Evolutionary conservation across 2,329 filamentous ascomycete species (phyloP).

Genomic region (Thielaviopsis populi): DNA sequence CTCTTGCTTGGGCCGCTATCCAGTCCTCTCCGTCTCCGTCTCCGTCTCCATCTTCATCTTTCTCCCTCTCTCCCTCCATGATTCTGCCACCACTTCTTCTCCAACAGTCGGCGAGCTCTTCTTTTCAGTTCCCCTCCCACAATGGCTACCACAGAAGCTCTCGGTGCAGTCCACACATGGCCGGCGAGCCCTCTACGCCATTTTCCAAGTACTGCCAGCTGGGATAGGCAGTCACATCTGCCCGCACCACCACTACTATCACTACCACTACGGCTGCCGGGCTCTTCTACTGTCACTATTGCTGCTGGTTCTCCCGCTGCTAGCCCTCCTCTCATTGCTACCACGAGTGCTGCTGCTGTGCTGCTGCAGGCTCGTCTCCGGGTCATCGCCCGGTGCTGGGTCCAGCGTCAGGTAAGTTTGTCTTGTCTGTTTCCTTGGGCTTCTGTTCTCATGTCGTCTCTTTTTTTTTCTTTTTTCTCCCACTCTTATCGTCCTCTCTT

Average conservation of each 20-base stretch:
- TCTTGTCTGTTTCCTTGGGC: neutral
- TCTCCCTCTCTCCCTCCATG: neutral
- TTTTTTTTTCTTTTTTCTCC: neutral
- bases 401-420: neutral
- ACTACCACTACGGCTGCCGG: neutral
- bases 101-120: neutral
- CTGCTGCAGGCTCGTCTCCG: neutral
- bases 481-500: too few relatives aligned
- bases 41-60: neutral
- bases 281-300: neutral
- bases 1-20: neutral
- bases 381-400: neutral
- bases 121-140: neutral
- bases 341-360: neutral
- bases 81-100: neutral
- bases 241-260: neutral
- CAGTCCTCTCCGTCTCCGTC: neutral
- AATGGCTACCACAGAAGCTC: neutral
- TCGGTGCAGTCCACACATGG: neutral
- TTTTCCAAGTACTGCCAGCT: neutral
- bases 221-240: neutral
- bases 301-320: neutral
- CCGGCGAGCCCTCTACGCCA: neutral
- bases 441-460: neutral
- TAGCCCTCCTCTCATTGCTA: too few relatives aligned